Percentiles rank a stretch among this genome's conserved stretches.
These are phyloP conservation scores for Persicaria tinctoria DNA, from an alignment of 148 eudicot species.

Conservation along the genomic window DNA sequence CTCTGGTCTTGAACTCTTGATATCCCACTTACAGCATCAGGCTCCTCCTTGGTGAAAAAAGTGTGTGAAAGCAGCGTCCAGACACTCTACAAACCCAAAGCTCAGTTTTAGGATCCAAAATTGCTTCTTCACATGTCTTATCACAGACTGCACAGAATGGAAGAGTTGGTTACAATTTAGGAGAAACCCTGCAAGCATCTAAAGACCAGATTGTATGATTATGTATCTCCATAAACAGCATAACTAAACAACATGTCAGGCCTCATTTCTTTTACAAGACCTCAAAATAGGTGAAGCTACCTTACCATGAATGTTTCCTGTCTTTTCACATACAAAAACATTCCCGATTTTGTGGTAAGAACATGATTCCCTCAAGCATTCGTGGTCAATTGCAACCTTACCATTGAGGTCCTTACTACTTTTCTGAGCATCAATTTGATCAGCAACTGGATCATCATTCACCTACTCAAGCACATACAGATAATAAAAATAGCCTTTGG, in stretches of 20 bases:
- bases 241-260: not conserved
- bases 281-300: not conserved
- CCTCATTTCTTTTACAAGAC: not conserved
- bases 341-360: slow-evolving; percentile 83
- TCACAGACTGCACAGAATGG: slow-evolving; percentile 68
- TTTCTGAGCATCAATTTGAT: slow-evolving; percentile 93
- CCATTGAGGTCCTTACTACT: slow-evolving; percentile 69
- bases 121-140: slow-evolving; percentile 77
- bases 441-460: slow-evolving; percentile 76
- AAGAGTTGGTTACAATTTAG: not conserved
- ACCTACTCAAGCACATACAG: slow-evolving; percentile 35
- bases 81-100: slow-evolving; percentile 89
- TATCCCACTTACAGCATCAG: slow-evolving; percentile 49
- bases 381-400: slow-evolving; percentile 62
- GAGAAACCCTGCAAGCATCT: not conserved
- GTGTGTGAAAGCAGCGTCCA: slow-evolving; percentile 87
- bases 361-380: slow-evolving; percentile 81
- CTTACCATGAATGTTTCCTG: slow-evolving; percentile 94
- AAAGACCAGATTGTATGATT: not conserved
- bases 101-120: slow-evolving; percentile 60
- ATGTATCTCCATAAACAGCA: not conserved
- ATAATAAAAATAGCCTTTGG: not conserved
- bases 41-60: slow-evolving; percentile 57
- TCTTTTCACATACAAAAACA: slow-evolving; percentile 90
- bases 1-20: not conserved